phyloP scores from a whole-genome alignment of 805 yeast genomes.

The Torulaspora maleeae region DNA sequence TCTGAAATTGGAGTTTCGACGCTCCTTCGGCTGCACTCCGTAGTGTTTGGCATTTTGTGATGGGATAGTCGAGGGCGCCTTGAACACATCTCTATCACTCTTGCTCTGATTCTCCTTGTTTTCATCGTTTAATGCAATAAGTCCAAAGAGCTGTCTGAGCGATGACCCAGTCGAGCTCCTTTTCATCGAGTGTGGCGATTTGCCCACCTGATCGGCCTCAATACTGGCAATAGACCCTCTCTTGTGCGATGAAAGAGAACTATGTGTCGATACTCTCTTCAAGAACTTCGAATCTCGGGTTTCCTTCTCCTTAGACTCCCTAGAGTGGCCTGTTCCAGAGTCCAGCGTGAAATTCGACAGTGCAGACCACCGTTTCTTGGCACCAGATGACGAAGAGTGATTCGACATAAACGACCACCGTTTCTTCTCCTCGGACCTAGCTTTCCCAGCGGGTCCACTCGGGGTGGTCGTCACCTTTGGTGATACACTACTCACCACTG shows the following conservation, averaged over 20 bases:
- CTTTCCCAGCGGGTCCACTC: neutral
- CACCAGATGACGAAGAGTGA: constrained; percentile 23
- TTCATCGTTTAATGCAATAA: constrained; percentile 25
- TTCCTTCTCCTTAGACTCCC: constrained; percentile 15
- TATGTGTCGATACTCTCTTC: constrained; percentile 15
- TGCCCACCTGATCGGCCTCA: constrained; percentile 3
- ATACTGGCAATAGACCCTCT: constrained; percentile 15
- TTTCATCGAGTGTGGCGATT: constrained; percentile 17
- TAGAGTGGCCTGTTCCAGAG: constrained; percentile 4
- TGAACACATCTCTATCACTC: constrained; percentile 8
- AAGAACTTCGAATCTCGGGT: constrained; percentile 11
- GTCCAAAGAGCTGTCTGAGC: constrained; percentile 30
- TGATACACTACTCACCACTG: neutral
- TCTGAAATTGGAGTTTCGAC: constrained; percentile 15
- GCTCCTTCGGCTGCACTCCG: constrained; percentile 6
- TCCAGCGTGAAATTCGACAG: constrained; percentile 26
- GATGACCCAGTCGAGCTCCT: constrained; percentile 35
- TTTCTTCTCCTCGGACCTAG: constrained; percentile 22
- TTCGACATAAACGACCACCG: constrained; percentile 33
- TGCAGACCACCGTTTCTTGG: constrained; percentile 34
- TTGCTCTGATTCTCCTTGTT: constrained; percentile 19
- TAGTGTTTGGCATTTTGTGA: neutral
- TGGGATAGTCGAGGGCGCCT: constrained; percentile 8
- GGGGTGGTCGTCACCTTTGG: neutral
- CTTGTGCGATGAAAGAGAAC: constrained; percentile 16